phyloP scores from a whole-genome alignment of 2,329 filamentous ascomycete genomes.

The Nemania bipapillata region DNA sequence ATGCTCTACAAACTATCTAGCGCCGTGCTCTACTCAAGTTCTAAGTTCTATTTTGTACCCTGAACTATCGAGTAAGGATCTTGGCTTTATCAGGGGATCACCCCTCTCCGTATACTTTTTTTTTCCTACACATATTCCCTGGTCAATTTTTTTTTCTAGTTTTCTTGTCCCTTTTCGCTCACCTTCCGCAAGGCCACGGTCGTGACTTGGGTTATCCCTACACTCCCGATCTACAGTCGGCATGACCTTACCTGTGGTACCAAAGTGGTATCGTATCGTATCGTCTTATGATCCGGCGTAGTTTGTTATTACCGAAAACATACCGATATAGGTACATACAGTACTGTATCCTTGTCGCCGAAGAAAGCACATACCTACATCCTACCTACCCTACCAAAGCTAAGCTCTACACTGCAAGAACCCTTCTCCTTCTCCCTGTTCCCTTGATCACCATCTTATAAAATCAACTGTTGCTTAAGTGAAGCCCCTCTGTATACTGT shows the following conservation, averaged over 20 bases:
- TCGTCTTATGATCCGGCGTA: constrained; percentile 24
- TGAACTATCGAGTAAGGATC: constrained; percentile 9
- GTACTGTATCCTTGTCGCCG: constrained; percentile 9
- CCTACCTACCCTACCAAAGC: too few species aligned
- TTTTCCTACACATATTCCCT: neutral
- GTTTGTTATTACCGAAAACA: constrained; percentile 13
- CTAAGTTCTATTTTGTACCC: neutral
- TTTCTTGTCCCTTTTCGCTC: constrained; percentile 29
- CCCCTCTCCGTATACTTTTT: constrained; percentile 15
- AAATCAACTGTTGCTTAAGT: constrained; percentile 42
- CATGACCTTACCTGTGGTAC: constrained; percentile 31
- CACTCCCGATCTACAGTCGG: constrained; percentile 30
- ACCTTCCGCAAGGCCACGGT: constrained; percentile 31
- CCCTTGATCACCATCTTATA: constrained; percentile 46
- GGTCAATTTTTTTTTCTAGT: constrained; percentile 18
- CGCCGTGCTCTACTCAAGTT: neutral
- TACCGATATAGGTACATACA: neutral
- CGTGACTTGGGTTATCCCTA: constrained; percentile 22
- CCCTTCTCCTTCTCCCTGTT: constrained; percentile 8
- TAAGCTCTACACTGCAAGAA: neutral
- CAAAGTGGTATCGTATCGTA: constrained; percentile 32
- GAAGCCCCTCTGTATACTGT: constrained; percentile 25
- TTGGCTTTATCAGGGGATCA: constrained; percentile 24
- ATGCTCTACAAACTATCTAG: neutral
- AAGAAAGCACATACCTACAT: neutral